A percentile compares a stretch with the other conserved stretches of the same genome.
phyloP scores from a whole-genome alignment of 148 eudicot genomes.

The Cornus kousa region DNA sequence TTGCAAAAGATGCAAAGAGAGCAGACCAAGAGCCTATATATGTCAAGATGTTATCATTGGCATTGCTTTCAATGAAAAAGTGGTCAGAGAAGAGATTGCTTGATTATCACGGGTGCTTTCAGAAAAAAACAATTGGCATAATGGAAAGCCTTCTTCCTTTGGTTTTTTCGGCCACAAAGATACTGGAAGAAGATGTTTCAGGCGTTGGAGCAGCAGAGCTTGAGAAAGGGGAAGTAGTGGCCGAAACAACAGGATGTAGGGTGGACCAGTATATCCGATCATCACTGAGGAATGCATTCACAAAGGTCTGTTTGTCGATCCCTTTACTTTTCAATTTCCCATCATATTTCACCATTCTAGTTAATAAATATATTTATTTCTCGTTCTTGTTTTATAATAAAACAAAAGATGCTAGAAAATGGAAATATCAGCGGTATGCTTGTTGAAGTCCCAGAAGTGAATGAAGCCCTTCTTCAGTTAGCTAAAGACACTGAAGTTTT shows the following conservation, averaged over 20 bases:
- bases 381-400: neutral
- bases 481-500: constrained; percentile 70
- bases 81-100: constrained; percentile 75
- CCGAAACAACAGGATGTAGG: constrained; percentile 39
- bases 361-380: constrained; percentile 1
- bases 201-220: constrained; percentile 35
- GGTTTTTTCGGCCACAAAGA: constrained; percentile 50
- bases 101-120: constrained; percentile 49
- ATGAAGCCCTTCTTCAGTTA: constrained; percentile 45
- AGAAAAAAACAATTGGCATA: constrained; percentile 30
- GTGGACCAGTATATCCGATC: constrained; percentile 77
- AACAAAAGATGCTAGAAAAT: constrained; percentile 53
- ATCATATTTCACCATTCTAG: neutral
- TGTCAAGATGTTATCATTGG: constrained; percentile 52
- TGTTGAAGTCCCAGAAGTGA: constrained; percentile 41
- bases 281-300: constrained; percentile 62
- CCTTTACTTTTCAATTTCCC: neutral
- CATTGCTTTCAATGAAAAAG: constrained; percentile 49
- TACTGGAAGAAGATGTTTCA: constrained; percentile 64
- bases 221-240: constrained; percentile 35
- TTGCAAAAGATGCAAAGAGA: constrained; percentile 65
- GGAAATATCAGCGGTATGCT: constrained; percentile 26
- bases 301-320: constrained; percentile 41
- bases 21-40: constrained; percentile 55
- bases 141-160: constrained; percentile 72